Evolutionary conservation across 139 green algal species (phyloP).

Genomic region (Asterochloris erici): DNA sequence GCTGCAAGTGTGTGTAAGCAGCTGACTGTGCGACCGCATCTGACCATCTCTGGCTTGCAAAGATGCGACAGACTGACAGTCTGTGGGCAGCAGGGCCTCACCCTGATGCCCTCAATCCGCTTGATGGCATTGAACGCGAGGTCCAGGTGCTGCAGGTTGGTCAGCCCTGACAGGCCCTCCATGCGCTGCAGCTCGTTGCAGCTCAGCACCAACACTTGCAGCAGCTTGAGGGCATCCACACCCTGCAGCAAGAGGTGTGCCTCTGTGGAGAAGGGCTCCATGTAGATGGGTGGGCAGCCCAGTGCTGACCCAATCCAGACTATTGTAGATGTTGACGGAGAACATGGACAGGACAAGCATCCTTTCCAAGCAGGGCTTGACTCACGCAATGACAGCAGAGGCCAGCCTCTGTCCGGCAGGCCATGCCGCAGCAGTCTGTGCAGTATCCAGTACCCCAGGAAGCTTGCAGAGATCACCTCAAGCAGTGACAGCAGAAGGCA

Average conservation of each 20-base stretch:
- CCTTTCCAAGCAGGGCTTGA: no score
- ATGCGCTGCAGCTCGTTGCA: slow-evolving; percentile 67
- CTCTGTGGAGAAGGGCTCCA: neutral
- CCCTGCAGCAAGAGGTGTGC: slow-evolving; percentile 17
- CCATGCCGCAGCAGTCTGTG: no score
- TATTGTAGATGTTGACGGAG: no score
- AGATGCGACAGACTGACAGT: neutral
- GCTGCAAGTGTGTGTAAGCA: no score
- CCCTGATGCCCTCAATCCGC: slow-evolving; percentile 34
- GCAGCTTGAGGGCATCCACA: slow-evolving; percentile 30
- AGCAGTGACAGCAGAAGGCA: no score
- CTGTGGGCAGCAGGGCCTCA: neutral
- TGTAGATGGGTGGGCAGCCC: neutral
- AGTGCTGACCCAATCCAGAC: neutral
- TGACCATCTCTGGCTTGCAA: no score
- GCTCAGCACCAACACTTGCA: slow-evolving; percentile 38
- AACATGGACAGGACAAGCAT: no score
- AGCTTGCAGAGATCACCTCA: no score
- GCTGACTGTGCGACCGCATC: no score
- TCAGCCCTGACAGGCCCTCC: slow-evolving; percentile 47
- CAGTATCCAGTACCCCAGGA: no score
- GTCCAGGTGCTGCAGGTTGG: slow-evolving; percentile 36
- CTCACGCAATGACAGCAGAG: no score
- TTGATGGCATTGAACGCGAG: slow-evolving; percentile 55
- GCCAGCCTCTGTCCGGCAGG: no score